phyloP scores from a whole-genome alignment of 2,329 filamentous ascomycete species.

The Nothopassalora personata region DNA sequence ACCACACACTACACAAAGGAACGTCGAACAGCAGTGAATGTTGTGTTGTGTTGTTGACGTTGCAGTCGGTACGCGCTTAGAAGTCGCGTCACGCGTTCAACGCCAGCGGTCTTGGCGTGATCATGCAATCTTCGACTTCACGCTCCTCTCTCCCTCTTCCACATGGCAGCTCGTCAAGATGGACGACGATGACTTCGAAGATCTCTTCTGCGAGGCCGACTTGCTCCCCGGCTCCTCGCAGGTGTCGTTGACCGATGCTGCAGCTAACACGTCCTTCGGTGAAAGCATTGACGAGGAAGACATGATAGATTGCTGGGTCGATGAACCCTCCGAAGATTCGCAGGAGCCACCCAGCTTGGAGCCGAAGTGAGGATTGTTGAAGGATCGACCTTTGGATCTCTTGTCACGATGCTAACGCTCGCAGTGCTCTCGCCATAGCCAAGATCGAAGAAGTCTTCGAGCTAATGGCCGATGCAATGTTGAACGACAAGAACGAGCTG shows the following conservation, averaged over 20 bases:
- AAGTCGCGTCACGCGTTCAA: background rate
- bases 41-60: background rate
- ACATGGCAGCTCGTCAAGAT: slow-evolving; percentile 7
- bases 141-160: background rate
- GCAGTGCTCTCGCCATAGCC: slow-evolving; percentile 37
- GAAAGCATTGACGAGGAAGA: background rate
- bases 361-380: background rate
- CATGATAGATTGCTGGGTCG: background rate
- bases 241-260: slow-evolving; percentile 20
- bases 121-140: background rate
- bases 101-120: background rate
- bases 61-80: background rate
- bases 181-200: slow-evolving; percentile 25
- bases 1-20: background rate
- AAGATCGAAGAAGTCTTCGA: slow-evolving; percentile 55
- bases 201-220: slow-evolving; percentile 21
- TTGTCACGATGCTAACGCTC: background rate
- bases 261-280: slow-evolving; percentile 16
- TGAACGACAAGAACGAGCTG: slow-evolving; percentile 42
- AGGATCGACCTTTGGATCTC: background rate
- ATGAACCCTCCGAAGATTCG: background rate
- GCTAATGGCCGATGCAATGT: slow-evolving; percentile 46
- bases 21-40: background rate
- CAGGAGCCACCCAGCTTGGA: background rate
- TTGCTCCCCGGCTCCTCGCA: slow-evolving; percentile 20